These are phyloP conservation scores for Schizopora paradoxa DNA, from an alignment of 1,284 basidiomycete species.

Conservation along the genomic window DNA sequence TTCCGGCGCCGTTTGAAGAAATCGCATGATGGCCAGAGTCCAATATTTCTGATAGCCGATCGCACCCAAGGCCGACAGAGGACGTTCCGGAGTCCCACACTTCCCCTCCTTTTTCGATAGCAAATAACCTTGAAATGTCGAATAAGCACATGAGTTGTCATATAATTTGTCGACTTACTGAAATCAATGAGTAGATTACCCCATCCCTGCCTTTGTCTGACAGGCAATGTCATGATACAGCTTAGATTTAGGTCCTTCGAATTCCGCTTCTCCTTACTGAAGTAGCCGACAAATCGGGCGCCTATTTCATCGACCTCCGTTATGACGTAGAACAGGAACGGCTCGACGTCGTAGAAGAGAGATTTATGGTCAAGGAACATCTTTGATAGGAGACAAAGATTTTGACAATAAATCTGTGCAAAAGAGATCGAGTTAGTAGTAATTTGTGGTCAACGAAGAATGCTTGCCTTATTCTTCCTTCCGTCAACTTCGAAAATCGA, in stretches of 20 bases:
- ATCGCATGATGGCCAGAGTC: constrained; percentile 87
- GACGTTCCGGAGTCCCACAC: constrained; percentile 88
- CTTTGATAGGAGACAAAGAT: constrained; percentile 96
- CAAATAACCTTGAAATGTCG: constrained; percentile 74
- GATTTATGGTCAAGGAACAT: constrained; percentile 99
- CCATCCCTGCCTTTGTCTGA: constrained; percentile 92
- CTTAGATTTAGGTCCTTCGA: constrained; percentile 96
- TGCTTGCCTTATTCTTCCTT: constrained; percentile 84
- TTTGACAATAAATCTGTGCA: constrained; percentile 92
- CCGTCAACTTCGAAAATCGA: constrained; percentile 99
- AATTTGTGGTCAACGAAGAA: constrained; percentile 3
- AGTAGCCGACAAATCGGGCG: constrained; percentile 96
- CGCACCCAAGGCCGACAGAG: constrained; percentile 84
- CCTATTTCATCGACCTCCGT: constrained; percentile 88
- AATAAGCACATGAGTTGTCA: constrained; percentile 7
- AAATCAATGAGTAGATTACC: constrained; percentile 94
- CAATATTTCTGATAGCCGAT: constrained; percentile 95
- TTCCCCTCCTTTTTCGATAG: constrained; percentile 92
- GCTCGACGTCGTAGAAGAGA: constrained; percentile 99
- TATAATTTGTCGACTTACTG: constrained; percentile 55
- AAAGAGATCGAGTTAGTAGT: constrained; percentile 5
- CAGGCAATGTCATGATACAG: constrained; percentile 99
- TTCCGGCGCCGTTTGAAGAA: constrained; percentile 58
- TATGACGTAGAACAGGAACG: constrained; percentile 98
- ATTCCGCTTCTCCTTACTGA: constrained; percentile 97